Evolutionary conservation across 1,284 basidiomycete genomes (phyloP).

Genomic region (Pholiota adiposa): DNA sequence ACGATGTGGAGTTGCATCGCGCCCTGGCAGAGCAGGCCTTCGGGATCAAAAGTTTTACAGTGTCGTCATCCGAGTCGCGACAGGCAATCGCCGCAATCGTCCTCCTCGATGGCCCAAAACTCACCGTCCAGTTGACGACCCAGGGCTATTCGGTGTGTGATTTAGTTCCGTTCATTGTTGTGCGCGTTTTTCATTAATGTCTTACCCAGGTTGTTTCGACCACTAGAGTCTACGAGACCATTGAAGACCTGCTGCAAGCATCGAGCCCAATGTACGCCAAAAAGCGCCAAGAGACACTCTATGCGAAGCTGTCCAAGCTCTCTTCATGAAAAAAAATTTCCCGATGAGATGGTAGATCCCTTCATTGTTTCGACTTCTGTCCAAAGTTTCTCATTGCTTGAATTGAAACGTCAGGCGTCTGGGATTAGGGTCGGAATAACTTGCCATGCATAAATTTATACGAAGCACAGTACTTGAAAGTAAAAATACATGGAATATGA

Average conservation of each 20-base stretch:
- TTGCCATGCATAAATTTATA: constrained; percentile 21
- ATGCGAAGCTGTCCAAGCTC: constrained; percentile 52
- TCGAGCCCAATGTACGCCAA: constrained; percentile 54
- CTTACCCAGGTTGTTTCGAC: constrained; percentile 27
- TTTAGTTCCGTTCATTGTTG: neutral
- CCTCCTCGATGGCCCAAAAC: constrained; percentile 54
- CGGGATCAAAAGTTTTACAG: constrained; percentile 52
- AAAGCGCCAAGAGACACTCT: constrained; percentile 49
- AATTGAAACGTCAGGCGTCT: constrained; percentile 7
- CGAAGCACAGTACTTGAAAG: constrained; percentile 5
- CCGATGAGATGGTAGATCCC: constrained; percentile 8
- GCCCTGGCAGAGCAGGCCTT: constrained; percentile 64
- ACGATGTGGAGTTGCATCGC: constrained; percentile 52
- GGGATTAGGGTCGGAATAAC: constrained; percentile 7
- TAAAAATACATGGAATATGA: constrained; percentile 16
- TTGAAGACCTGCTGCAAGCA: constrained; percentile 59
- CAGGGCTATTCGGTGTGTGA: constrained; percentile 55
- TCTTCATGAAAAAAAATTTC: constrained; percentile 30
- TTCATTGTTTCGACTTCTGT: neutral
- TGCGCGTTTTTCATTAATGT: constrained; percentile 13
- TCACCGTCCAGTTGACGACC: constrained; percentile 52
- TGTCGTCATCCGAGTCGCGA: constrained; percentile 41
- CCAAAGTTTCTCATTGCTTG: constrained; percentile 8
- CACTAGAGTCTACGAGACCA: constrained; percentile 48
- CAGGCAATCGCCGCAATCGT: constrained; percentile 58